Conservation (phyloP, 345 rosid species). For the Acer yangbiense region DNA sequence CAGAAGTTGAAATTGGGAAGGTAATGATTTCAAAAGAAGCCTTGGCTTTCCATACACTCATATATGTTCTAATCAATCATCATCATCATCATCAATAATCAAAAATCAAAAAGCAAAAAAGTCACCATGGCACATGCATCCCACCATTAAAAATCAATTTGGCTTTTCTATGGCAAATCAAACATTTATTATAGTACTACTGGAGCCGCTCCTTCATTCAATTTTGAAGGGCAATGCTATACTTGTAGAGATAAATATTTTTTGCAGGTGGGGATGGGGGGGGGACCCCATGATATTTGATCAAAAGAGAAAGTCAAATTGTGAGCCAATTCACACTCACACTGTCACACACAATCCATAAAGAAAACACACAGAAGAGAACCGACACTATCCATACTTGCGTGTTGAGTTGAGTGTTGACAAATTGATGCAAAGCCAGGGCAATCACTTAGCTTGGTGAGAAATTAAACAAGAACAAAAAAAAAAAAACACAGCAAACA, state of each 20-base stretch:
- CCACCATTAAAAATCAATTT: slow-evolving; percentile 12
- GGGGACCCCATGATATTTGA: slow-evolving; percentile 16
- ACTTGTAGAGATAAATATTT: not conserved
- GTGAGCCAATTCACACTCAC: not conserved
- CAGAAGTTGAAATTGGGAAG: not conserved
- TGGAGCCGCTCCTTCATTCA: not conserved
- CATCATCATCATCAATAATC: slow-evolving; percentile 11
- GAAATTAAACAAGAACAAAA: slow-evolving; percentile 12
- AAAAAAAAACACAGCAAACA: not conserved
- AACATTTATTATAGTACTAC: not conserved
- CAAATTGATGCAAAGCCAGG: slow-evolving; percentile 20
- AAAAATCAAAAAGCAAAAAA: slow-evolving; percentile 23
- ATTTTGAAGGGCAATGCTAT: not conserved
- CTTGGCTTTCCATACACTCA: slow-evolving; percentile 21
- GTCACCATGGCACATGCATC: slow-evolving; percentile 27
- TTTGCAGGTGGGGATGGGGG: not conserved
- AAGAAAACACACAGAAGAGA: slow-evolving; percentile 1
- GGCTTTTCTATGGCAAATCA: slow-evolving; percentile 3
- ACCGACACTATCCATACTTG: slow-evolving; percentile 35
- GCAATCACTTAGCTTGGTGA: not conserved
- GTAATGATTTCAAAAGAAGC: slow-evolving; percentile 13
- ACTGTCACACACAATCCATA: not conserved
- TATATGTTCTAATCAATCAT: not conserved
- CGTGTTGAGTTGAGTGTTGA: slow-evolving; percentile 41
- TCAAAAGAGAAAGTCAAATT: slow-evolving; percentile 28